Evolutionary conservation across 2,329 filamentous ascomycete species (phyloP), one percentile per base, ranked within the genome.

Genomic region (Fusarium guadeloupense): DNA sequence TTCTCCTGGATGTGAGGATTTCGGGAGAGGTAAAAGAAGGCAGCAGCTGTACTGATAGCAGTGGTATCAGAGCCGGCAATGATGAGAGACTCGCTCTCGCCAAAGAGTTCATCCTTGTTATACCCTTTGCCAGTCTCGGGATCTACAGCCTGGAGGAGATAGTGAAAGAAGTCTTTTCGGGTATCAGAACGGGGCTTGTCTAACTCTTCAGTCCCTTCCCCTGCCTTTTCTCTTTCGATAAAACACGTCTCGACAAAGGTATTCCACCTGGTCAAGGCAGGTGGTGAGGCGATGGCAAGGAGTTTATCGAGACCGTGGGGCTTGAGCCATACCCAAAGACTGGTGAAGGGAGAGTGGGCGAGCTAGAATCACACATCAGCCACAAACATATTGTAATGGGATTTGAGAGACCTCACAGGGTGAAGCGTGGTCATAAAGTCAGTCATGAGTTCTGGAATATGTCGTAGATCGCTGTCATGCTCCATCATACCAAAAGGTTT

Each of bases 81-180:
- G 12, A 68, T 67, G 13, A 68, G 64, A 7, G 61, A 58, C 35
- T 69, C 64, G 6, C 57, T 65, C 54, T 71, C 69, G 16, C 67
- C 65, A 19, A 54, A 68, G 7, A 71, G 57, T 33, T 71, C 69
- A 3, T 59, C 39, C 1, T 43, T 19, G 8, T 39, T 62, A 31
- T 69, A 70, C 12, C 68, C 68, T n/a, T 51, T 51, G 30, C 69
- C 69, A 2, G 69, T 69, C 33, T 66, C 58, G 3, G 68, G 68
- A 5, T 71, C 69, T 10, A 47, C 44, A 0, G 62, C 57, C 14
- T 54, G 33, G 40, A 67, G 54, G 16, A 71, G 53, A 28, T 68
- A 62, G 26, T 69, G 57, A 20, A 70, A 70, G 28, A 71, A 68
- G 51, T 70, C 69, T 19, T 61, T 71, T 44, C 62, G 58, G 2